Conservation (phyloP, 1,284 basidiomycete genomes). For the Takashimella tepidaria region DNA sequence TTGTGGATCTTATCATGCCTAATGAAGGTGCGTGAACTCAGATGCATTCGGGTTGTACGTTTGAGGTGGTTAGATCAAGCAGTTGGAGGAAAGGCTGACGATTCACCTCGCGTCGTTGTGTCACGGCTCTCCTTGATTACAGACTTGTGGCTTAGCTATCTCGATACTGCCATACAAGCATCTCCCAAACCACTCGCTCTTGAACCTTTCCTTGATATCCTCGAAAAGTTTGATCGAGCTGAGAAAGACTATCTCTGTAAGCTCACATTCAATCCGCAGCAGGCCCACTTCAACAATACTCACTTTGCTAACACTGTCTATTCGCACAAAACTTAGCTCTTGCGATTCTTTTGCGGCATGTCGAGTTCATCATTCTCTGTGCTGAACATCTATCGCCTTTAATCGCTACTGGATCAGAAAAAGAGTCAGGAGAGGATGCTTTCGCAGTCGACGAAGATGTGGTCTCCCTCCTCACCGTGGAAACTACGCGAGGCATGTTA, state of each 20-base stretch:
- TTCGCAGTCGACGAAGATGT: conserved; percentile 44
- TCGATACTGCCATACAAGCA: conserved; percentile 24
- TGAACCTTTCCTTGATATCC: conserved; percentile 56
- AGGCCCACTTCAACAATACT: conserved; percentile 4
- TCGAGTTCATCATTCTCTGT: conserved; percentile 57
- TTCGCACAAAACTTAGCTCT: conserved; percentile 58
- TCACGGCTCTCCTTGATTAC: no score
- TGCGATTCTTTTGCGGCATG: conserved; percentile 62
- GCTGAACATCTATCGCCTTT: conserved; percentile 52
- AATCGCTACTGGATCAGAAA: conserved; percentile 19
- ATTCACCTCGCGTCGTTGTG: no score
- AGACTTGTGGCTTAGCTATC: conserved; percentile 32
- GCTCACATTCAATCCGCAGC: conserved; percentile 37
- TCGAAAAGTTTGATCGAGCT: conserved; percentile 63
- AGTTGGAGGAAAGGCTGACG: no score
- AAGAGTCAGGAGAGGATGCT: neutral
- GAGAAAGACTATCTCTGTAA: conserved; percentile 76
- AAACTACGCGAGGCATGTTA: conserved; percentile 59
- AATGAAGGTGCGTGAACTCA: conserved; percentile 28
- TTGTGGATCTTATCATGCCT: conserved; percentile 26
- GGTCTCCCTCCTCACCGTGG: conserved; percentile 43
- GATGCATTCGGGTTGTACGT: no score
- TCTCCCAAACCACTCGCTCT: conserved; percentile 16
- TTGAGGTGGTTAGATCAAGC: no score
- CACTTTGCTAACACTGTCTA: neutral